Conservation (phyloP, 352 stramenopile genomes). For the Phytophthora hibernalis region DNA sequence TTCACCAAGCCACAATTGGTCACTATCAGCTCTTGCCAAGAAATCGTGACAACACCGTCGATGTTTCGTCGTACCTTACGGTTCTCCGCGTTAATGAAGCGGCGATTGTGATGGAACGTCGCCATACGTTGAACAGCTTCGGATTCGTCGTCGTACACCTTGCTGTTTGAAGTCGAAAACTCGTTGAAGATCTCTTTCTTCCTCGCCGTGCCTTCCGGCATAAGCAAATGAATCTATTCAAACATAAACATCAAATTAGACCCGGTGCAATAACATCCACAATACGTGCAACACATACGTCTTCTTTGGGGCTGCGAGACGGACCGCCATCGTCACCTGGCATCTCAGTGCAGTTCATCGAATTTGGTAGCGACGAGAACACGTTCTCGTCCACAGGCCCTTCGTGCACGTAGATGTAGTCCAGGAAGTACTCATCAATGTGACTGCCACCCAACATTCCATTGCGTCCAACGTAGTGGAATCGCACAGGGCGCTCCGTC, state of each 20-base stretch:
- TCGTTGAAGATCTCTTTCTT: slow-evolving; percentile 76
- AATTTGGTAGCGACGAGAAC: slow-evolving; percentile 69
- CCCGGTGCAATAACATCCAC: neutral
- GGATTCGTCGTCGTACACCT: slow-evolving; percentile 56
- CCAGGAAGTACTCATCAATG: slow-evolving; percentile 91
- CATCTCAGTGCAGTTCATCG: slow-evolving; percentile 87
- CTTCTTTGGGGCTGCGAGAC: slow-evolving; percentile 60
- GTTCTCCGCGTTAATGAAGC: slow-evolving; percentile 89
- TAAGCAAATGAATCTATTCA: slow-evolving; percentile 79
- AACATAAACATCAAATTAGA: slow-evolving; percentile 2
- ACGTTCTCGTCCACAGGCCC: slow-evolving; percentile 70
- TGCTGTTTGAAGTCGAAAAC: slow-evolving; percentile 69
- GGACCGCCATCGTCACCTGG: slow-evolving; percentile 52
- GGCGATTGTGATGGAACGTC: slow-evolving; percentile 85
- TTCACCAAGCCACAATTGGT: neutral
- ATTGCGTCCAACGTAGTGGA: slow-evolving; percentile 90
- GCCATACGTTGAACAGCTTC: slow-evolving; percentile 63
- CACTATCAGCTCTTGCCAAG: neutral
- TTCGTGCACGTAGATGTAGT: slow-evolving; percentile 89
- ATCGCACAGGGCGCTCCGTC: slow-evolving; percentile 79
- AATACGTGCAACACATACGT: slow-evolving; percentile 49
- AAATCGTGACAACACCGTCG: neutral
- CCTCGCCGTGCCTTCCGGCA: slow-evolving; percentile 64
- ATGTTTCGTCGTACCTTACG: slow-evolving; percentile 54
- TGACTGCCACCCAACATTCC: slow-evolving; percentile 86